Evolutionary conservation across 176 grass and related monocot genomes (phyloP).

Genomic region (sorghum (Sorghum bicolor)): Sorghum_bicolor_NCBIv3 NC_012873.2:51227501-51228000

Average conservation of each 20-base stretch:
- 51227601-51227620: conserved; percentile 79
- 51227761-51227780: neutral
- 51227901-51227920: neutral
- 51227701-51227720: conserved; percentile 10
- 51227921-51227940: conserved; percentile 3
- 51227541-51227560: conserved; percentile 59
- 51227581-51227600: conserved; percentile 74
- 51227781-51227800: neutral
- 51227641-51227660: conserved; percentile 90
- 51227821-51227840: conserved; percentile 7
- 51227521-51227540: conserved; percentile 89
- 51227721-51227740: neutral
- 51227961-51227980: neutral
- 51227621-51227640: conserved; percentile 93
- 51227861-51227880: neutral
- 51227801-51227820: neutral
- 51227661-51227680: conserved; percentile 55
- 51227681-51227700: conserved; percentile 22
- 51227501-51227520: conserved; percentile 45
- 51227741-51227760: conserved; percentile 1
- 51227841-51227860: neutral
- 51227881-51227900: conserved; percentile 9
- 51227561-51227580: conserved; percentile 96
- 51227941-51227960: neutral
- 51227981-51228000: neutral